Conservation (phyloP, 805 yeast genomes). For the Nakazawaea holstii region DNA sequence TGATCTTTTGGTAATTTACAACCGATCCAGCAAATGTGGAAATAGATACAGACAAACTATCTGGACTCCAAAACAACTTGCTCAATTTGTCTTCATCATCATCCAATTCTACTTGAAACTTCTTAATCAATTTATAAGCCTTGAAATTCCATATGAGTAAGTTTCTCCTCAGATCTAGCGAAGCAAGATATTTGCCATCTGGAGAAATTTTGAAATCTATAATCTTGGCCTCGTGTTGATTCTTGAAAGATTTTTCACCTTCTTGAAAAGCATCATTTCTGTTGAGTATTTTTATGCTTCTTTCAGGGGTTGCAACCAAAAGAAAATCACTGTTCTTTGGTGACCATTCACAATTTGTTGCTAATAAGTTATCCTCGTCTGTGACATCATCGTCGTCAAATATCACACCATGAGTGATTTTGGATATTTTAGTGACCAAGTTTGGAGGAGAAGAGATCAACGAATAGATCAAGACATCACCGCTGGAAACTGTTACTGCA, state of each 20-base stretch:
- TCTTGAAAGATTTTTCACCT: conserved; percentile 1
- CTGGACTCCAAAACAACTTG: conserved; percentile 11
- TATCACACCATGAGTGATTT: conserved; percentile 32
- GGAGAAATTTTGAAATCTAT: conserved; percentile 59
- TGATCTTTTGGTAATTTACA: conserved; percentile 17
- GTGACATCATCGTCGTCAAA: conserved; percentile 34
- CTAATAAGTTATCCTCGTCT: conserved; percentile 27
- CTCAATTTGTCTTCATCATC: conserved; percentile 19
- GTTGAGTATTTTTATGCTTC: conserved; percentile 40
- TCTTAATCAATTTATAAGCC: conserved; percentile 27
- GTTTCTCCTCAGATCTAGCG: conserved; percentile 44
- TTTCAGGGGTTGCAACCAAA: conserved; percentile 56
- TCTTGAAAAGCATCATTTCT: conserved; percentile 27
- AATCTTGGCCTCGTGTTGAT: conserved; percentile 25
- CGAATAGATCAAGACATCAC: conserved; percentile 50
- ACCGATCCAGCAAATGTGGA: conserved; percentile 41
- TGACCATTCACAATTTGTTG: conserved; percentile 64
- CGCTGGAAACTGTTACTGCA: conserved; percentile 55
- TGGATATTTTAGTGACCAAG: conserved; percentile 37
- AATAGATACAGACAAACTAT: conserved; percentile 24
- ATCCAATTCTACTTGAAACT: conserved; percentile 25
- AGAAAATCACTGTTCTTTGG: conserved; percentile 56
- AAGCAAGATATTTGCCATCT: conserved; percentile 54
- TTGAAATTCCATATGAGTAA: conserved; percentile 53
- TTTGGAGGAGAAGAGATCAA: conserved; percentile 52